Conservation (phyloP, 192 early-diverging fungal species). For the Pilaira anomala region DNA sequence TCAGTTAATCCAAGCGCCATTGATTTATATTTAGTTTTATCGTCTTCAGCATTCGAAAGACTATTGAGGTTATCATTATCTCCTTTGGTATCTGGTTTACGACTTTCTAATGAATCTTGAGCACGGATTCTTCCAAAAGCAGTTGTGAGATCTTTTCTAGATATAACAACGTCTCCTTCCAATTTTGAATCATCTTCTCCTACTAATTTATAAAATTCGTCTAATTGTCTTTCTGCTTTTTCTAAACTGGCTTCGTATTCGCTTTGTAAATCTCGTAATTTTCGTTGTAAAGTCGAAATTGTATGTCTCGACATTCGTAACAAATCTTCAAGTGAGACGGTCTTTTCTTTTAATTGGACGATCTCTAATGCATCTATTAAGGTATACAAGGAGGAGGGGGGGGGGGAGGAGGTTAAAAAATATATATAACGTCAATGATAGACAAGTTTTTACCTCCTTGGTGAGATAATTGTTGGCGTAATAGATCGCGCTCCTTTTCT, state of each 20-base stretch:
- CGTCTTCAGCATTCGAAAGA: neutral
- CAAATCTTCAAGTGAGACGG: slow-evolving; percentile 39
- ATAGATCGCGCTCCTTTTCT: slow-evolving; percentile 58
- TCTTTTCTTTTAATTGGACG: slow-evolving; percentile 52
- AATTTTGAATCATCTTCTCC: slow-evolving; percentile 3
- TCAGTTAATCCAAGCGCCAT: slow-evolving; percentile 32
- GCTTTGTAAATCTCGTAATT: slow-evolving; percentile 63
- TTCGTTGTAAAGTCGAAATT: slow-evolving; percentile 68
- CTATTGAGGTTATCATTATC: neutral
- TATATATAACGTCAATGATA: neutral
- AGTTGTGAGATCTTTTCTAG: slow-evolving; percentile 13
- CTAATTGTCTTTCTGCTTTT: slow-evolving; percentile 16
- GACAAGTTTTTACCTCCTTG: slow-evolving; percentile 39
- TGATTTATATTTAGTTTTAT: slow-evolving; percentile 7
- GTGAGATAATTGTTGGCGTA: slow-evolving; percentile 61
- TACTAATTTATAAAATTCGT: slow-evolving; percentile 11
- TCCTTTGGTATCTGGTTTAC: neutral
- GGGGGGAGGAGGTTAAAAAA: neutral
- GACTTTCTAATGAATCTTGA: slow-evolving; percentile 35
- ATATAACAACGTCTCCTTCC: slow-evolving; percentile 10
- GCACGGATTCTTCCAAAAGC: slow-evolving; percentile 29
- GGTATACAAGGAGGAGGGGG: neutral
- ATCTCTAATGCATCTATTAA: slow-evolving; percentile 26
- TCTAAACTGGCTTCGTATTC: slow-evolving; percentile 65
- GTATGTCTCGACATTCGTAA: slow-evolving; percentile 74